A percentile compares a stretch with the other conserved stretches of the same genome.
Conservation (phyloP, 345 rosid species). For the Fremontodendron californicum region DNA sequence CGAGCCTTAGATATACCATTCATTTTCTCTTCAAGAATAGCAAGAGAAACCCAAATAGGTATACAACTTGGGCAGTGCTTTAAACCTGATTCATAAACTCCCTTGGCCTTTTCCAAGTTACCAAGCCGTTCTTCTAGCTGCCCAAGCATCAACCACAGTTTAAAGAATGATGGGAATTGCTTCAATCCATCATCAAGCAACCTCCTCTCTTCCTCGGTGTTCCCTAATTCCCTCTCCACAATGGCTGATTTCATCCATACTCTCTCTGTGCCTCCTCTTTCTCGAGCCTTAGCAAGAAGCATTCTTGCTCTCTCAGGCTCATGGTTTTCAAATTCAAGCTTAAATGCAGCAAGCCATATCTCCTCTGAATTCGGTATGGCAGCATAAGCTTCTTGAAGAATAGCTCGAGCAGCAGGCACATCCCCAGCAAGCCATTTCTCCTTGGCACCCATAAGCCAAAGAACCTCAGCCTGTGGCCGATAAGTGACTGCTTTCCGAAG, state of each 20-base stretch:
- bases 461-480: slow-evolving; percentile 89
- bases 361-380: slow-evolving; percentile 83
- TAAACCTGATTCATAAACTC: slow-evolving; percentile 61
- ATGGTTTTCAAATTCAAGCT: slow-evolving; percentile 95
- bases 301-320: slow-evolving; percentile 97
- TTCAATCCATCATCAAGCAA: slow-evolving; percentile 80
- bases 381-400: slow-evolving; percentile 90
- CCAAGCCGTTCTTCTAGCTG: slow-evolving; percentile 85
- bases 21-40: slow-evolving; percentile 72
- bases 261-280: slow-evolving; percentile 93
- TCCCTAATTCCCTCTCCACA: slow-evolving; percentile 88
- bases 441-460: slow-evolving; percentile 98
- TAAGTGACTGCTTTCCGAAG: slow-evolving; percentile 81
- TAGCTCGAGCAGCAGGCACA: slow-evolving; percentile 87
- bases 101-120: slow-evolving; percentile 56
- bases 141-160: slow-evolving; percentile 92
- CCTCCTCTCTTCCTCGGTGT: slow-evolving; percentile 69
- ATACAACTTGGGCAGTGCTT: slow-evolving; percentile 61
- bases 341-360: slow-evolving; percentile 94
- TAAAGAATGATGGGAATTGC: slow-evolving; percentile 74
- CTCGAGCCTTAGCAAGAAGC: slow-evolving; percentile 89
- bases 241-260: slow-evolving; percentile 98
- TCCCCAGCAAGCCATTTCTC: slow-evolving; percentile 99
- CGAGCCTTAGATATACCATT: slow-evolving; percentile 78
- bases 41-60: slow-evolving; percentile 77